Conservation (phyloP, 169 alveolate species). For the Babesia ovata region DNA sequence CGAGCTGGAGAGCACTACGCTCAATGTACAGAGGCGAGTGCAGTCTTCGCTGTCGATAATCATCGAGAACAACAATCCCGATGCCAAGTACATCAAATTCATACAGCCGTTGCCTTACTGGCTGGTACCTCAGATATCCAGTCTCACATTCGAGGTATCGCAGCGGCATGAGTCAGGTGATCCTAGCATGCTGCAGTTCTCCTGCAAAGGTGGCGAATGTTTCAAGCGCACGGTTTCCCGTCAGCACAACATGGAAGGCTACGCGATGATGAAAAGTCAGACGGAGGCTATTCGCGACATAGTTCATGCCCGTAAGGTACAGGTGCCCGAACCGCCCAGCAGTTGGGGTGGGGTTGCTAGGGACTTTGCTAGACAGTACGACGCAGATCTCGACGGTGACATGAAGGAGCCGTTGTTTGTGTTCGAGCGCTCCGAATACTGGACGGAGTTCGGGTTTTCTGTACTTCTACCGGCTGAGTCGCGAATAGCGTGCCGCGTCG, state of each 20-base stretch:
- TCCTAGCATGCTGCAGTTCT: background rate
- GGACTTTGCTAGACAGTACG: background rate
- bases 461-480: constrained; percentile 17
- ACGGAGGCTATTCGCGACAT: background rate
- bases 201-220: constrained; percentile 12
- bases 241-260: background rate
- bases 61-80: constrained; percentile 14
- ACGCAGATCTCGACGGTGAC: background rate
- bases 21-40: constrained; percentile 30
- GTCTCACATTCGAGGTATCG: constrained; percentile 1
- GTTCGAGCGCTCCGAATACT: constrained; percentile 16
- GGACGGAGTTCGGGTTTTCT: constrained; percentile 55
- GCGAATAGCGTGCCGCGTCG: constrained; percentile 22
- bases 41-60: constrained; percentile 53
- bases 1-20: constrained; percentile 54
- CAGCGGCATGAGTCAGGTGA: background rate
- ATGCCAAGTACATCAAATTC: constrained; percentile 18
- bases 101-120: constrained; percentile 65
- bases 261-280: background rate
- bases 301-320: background rate
- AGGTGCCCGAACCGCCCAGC: background rate
- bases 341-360: background rate
- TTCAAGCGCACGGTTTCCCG: background rate
- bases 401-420: constrained; percentile 11
- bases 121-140: constrained; percentile 17